Percentiles rank a stretch among this genome's conserved stretches.
Evolutionary conservation across 2,329 filamentous ascomycete species (phyloP).

Genomic region (Aspergillus sp.): DNA sequence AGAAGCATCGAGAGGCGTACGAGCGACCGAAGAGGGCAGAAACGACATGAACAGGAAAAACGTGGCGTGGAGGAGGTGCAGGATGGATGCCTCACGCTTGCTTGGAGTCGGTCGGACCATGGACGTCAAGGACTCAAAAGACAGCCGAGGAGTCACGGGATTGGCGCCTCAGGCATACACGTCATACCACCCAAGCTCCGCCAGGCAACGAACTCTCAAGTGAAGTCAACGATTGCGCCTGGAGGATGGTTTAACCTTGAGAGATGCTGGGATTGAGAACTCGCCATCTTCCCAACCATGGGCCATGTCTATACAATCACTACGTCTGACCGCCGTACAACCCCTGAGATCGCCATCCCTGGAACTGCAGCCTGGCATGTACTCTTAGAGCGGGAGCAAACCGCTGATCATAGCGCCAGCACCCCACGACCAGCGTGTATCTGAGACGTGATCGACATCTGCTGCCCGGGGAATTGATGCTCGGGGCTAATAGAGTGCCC

Average conservation of each 20-base stretch:
- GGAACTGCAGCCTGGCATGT: background rate
- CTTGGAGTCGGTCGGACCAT: background rate
- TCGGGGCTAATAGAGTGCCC: no score
- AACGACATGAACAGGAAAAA: constrained; percentile 2
- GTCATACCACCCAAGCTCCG: background rate
- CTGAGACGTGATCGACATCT: background rate
- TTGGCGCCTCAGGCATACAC: constrained; percentile 10
- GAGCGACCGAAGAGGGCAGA: constrained; percentile 1
- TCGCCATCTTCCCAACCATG: no score
- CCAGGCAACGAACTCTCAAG: background rate
- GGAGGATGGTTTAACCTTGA: background rate
- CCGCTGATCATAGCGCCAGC: constrained; percentile 20
- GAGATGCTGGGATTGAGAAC: no score
- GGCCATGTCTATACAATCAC: background rate
- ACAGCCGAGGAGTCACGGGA: constrained; percentile 19
- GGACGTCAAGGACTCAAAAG: background rate
- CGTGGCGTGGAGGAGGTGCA: constrained; percentile 6
- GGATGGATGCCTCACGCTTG: background rate
- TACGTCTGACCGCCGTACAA: background rate
- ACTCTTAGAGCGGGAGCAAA: background rate
- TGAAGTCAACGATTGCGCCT: background rate
- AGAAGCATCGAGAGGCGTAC: constrained; percentile 1
- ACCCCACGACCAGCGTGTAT: constrained; percentile 6
- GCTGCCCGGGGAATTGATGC: background rate
- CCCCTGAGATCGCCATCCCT: background rate